Conservation (phyloP, 306 rosid species). For the Mucuna pruriens region DNA sequence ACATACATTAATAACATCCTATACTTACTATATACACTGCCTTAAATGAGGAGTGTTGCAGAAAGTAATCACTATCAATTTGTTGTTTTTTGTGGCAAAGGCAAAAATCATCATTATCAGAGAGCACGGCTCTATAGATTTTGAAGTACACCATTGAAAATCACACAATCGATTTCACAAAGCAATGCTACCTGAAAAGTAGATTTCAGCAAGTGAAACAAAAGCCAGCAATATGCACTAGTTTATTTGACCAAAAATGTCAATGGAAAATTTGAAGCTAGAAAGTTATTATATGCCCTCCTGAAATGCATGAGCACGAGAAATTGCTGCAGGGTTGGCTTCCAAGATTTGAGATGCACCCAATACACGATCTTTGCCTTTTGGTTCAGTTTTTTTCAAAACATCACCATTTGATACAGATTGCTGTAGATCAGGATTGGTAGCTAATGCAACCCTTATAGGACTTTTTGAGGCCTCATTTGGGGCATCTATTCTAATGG, state of each 20-base stretch:
- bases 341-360: conserved; percentile 51
- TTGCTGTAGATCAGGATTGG: conserved; percentile 31
- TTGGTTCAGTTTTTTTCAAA: conserved; percentile 27
- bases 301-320: conserved; percentile 46
- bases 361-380: conserved; percentile 39
- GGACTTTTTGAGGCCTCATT: conserved; percentile 56
- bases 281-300: conserved; percentile 40
- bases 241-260: conserved; percentile 31
- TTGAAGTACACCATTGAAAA: conserved; percentile 34
- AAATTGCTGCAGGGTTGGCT: conserved; percentile 51
- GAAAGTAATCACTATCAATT: conserved; percentile 18
- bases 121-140: conserved; percentile 21
- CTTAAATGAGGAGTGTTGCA: conserved; percentile 1
- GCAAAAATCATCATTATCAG: conserved; percentile 28
- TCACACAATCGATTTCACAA: conserved; percentile 27
- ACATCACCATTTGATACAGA: conserved; percentile 19
- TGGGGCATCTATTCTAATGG: conserved; percentile 49
- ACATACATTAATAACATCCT: background rate
- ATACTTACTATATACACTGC: background rate
- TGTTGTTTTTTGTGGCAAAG: background rate
- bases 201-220: conserved; percentile 33
- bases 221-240: conserved; percentile 40
- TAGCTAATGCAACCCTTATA: conserved; percentile 43
- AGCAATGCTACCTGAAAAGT: conserved; percentile 3
- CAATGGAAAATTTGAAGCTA: conserved; percentile 34